These are phyloP conservation scores for Colletotrichum zoysiae DNA, from an alignment of 2,329 filamentous ascomycete species.

Conservation along the genomic window DNA sequence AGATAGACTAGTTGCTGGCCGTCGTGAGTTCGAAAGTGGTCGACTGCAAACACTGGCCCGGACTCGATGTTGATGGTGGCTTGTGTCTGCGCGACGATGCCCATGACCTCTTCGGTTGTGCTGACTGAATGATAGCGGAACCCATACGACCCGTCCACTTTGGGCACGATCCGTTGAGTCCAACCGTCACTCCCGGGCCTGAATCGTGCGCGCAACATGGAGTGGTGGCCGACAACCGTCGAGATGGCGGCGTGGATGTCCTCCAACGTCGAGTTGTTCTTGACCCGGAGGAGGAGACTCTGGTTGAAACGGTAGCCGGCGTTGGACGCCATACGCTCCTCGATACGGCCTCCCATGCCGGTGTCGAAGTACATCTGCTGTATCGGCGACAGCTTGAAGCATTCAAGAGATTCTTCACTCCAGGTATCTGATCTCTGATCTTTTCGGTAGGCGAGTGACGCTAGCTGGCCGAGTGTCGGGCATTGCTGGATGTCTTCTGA, in stretches of 20 bases:
- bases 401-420: constrained; percentile 51
- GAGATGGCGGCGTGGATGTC: constrained; percentile 63
- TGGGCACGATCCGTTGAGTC: constrained; percentile 59
- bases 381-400: constrained; percentile 65
- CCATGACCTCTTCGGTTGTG: constrained; percentile 57
- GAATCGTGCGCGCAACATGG: constrained; percentile 65
- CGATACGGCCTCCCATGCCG: constrained; percentile 54
- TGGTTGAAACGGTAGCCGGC: constrained; percentile 63
- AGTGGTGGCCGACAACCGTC: constrained; percentile 62
- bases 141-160: constrained; percentile 57
- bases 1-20: constrained; percentile 63
- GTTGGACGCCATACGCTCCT: constrained; percentile 47
- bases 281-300: constrained; percentile 62
- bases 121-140: constrained; percentile 58
- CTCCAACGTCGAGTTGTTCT: constrained; percentile 54
- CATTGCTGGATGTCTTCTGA: constrained; percentile 54
- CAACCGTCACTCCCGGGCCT: constrained; percentile 54
- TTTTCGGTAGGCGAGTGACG: constrained; percentile 51
- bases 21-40: constrained; percentile 61
- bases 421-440: constrained; percentile 48
- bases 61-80: constrained; percentile 60
- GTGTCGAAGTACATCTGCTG: constrained; percentile 67
- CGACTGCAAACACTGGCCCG: constrained; percentile 64
- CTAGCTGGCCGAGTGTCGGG: constrained; percentile 55
- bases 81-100: constrained; percentile 57